phyloP scores from a whole-genome alignment of 371 early-diverging fungal species.

The Capillidium heterosporum region DNA sequence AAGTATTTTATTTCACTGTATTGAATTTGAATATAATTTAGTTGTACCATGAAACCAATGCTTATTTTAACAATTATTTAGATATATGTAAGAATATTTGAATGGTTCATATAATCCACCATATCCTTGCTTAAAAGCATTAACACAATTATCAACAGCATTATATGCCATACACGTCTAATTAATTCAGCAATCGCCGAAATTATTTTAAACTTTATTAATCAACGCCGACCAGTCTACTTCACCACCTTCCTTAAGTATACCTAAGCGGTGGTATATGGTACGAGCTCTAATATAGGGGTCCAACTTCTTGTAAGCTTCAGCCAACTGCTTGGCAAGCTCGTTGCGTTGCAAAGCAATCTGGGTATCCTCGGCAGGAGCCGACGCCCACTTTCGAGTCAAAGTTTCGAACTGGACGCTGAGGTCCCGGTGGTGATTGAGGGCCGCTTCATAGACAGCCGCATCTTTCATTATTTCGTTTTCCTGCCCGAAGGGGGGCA shows the following conservation, averaged over 20 bases:
- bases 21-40: no score
- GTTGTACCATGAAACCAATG: no score
- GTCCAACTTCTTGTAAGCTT: conserved; percentile 10
- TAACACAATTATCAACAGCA: no score
- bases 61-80: no score
- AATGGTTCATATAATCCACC: no score
- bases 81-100: no score
- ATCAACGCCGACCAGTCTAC: neutral
- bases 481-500: conserved; percentile 12
- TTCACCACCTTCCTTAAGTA: neutral
- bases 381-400: neutral
- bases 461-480: conserved; percentile 7
- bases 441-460: neutral
- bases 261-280: conserved; percentile 10
- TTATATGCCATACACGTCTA: no score
- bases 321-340: conserved; percentile 8
- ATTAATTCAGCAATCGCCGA: no score
- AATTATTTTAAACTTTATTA: neutral
- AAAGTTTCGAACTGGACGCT: neutral
- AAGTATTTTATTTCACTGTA: no score
- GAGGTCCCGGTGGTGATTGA: neutral
- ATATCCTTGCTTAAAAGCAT: no score
- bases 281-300: conserved; percentile 10
- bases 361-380: neutral
- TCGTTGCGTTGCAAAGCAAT: neutral